Conservation (phyloP, 345 rosid species). For the Erysimum cheiranthoides region DNA sequence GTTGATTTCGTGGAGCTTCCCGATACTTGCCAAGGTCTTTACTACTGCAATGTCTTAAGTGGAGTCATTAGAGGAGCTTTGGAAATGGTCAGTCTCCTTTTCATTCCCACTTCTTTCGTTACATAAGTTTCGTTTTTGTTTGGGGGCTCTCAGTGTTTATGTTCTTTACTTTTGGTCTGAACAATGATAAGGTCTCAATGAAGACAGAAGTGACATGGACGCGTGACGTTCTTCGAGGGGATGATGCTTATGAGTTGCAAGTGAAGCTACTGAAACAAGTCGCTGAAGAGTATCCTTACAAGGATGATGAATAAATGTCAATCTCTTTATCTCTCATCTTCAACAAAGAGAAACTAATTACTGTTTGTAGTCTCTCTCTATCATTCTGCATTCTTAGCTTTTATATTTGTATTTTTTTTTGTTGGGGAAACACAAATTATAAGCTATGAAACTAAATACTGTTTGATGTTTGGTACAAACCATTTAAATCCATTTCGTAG, state of each 20-base stretch:
- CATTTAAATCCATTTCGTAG: conserved; percentile 6
- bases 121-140: conserved; percentile 3
- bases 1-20: conserved; percentile 97
- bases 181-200: conserved; percentile 77
- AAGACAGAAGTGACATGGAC: conserved; percentile 92
- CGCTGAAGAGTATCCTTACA: conserved; percentile 91
- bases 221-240: conserved; percentile 81
- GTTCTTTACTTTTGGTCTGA: not conserved
- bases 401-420: not conserved
- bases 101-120: not conserved
- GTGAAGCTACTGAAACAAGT: conserved; percentile 88
- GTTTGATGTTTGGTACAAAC: conserved; percentile 16
- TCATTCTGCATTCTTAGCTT: not conserved
- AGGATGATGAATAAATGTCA: conserved; percentile 75
- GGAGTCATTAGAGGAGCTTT: conserved; percentile 93
- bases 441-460: conserved; percentile 16
- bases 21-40: conserved; percentile 89
- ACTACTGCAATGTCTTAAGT: conserved; percentile 85
- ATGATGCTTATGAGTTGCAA: conserved; percentile 84
- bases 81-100: conserved; percentile 69
- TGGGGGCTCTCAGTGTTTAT: conserved; percentile 1
- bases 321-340: not conserved
- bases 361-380: conserved; percentile 6
- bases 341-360: conserved; percentile 26
- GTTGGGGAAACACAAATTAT: not conserved